Evolutionary conservation across 2,329 filamentous ascomycete genomes (phyloP), one percentile per base, ranked within the genome.

Genomic region (Fusarium scirpi): DNA sequence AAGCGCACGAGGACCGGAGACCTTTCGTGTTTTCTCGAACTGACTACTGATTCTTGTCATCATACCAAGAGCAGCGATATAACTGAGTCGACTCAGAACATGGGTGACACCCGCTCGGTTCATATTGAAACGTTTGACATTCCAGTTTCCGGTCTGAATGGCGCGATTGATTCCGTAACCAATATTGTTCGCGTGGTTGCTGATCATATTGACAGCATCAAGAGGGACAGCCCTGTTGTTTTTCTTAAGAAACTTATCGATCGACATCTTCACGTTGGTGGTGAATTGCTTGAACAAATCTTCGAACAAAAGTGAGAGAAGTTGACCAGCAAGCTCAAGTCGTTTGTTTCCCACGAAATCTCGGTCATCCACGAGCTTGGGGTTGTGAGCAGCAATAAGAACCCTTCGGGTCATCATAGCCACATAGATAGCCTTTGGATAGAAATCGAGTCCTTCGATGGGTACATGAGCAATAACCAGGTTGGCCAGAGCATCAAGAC

Each of bases 331-430:
- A 81, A 99, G 81, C 80, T 99, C 96, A 45, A 99, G 85, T 65
- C 96, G 90, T 82, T 99, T 99, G 83, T 99, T 99, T 71, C 96
- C 96, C 30, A 99, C 94, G 76, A 98, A 99, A 81, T 99, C 97
- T 77, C 96, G 89, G 79, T 99, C 96, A 74, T 99, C 96, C 3
- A 99, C 94, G 56, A 98, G 85, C 60, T 92, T 94, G 2, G 92
- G 89, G 76, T 99, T 93, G 64, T 96, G 92, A 76, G 94, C 91
- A 3, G 94, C 94, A 92, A 98, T 97, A 51, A 99, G 82, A 6
- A 98, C 94, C 79, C 94, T 89, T n/a, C 96, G 91, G 29, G 94
- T 93, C 96, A 99, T 99, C 84, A 97, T 93, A 49, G 95, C 95
- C 58, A 99, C 90, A 76, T 98, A 99, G 11, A 98, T 88, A 24